These are phyloP conservation scores for Tausonia pullulans DNA, from an alignment of 1,284 basidiomycete genomes.

Conservation along the genomic window DNA sequence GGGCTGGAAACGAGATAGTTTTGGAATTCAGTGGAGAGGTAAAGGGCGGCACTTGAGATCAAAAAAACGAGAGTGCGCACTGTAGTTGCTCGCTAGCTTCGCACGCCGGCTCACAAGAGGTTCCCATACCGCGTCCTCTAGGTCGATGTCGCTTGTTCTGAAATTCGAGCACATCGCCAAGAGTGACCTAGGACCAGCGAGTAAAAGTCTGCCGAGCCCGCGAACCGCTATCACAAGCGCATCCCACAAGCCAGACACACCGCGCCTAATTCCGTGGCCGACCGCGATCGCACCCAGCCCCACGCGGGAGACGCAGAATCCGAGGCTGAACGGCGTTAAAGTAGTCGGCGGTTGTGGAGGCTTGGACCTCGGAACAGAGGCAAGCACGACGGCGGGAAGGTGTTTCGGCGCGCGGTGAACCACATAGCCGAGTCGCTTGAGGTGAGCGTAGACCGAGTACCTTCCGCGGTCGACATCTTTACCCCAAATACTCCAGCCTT, in stretches of 20 bases:
- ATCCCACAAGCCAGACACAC: neutral
- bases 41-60: neutral
- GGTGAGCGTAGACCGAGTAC: conserved; percentile 67
- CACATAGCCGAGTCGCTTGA: conserved; percentile 82
- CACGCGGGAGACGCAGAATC: too few relatives aligned
- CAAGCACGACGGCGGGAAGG: neutral
- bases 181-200: too few relatives aligned
- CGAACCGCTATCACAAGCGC: neutral
- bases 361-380: neutral
- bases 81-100: conserved; percentile 29
- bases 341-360: neutral
- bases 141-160: neutral
- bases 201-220: neutral
- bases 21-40: neutral
- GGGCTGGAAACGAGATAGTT: conserved; percentile 38
- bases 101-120: conserved; percentile 38
- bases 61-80: conserved; percentile 31
- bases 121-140: conserved; percentile 30
- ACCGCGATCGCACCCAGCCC: too few relatives aligned
- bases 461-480: conserved; percentile 6
- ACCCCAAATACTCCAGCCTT: conserved; percentile 50
- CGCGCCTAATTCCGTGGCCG: neutral
- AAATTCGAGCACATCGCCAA: conserved; percentile 19
- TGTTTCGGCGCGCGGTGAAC: conserved; percentile 47
- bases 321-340: neutral